phyloP scores from a whole-genome alignment of 768 basidiomycete genomes.

The Podaxis sp. region DNA sequence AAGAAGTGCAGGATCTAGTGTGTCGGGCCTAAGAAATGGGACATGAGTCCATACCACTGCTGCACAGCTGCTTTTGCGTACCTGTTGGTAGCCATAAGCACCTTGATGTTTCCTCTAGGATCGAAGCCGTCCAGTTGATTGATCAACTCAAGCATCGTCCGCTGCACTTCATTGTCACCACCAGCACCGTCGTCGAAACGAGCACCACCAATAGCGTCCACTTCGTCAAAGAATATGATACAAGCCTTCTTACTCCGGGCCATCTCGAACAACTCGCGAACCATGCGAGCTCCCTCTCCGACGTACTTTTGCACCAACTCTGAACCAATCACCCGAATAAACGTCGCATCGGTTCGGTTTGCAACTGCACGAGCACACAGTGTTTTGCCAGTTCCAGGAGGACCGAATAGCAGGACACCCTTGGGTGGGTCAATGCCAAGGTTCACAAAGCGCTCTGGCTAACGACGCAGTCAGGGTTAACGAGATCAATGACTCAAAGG shows the following conservation, averaged over 20 bases:
- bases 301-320: conserved; percentile 99
- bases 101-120: conserved; percentile 98
- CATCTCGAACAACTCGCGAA: conserved; percentile 98
- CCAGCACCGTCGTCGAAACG: conserved; percentile 98
- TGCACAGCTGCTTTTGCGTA: conserved; percentile 27
- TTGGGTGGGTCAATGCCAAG: conserved; percentile 99
- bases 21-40: conserved; percentile 73
- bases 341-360: conserved; percentile 97
- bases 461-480: conserved; percentile 16
- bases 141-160: conserved; percentile 98
- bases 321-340: conserved; percentile 98
- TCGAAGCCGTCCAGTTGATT: conserved; percentile 99
- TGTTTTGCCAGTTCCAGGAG: conserved; percentile 98
- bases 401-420: conserved; percentile 93
- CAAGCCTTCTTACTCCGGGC: conserved; percentile 98
- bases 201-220: conserved; percentile 97
- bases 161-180: conserved; percentile 97
- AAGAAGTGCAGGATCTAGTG: conserved; percentile 92
- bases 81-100: conserved; percentile 99
- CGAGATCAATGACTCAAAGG: background rate
- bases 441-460: conserved; percentile 99
- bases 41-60: background rate
- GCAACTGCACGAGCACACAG: conserved; percentile 98
- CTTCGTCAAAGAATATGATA: conserved; percentile 99
- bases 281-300: conserved; percentile 98